Conservation (phyloP, 108 stramenopile genomes). For the Aurantiochytrium sp. region DNA sequence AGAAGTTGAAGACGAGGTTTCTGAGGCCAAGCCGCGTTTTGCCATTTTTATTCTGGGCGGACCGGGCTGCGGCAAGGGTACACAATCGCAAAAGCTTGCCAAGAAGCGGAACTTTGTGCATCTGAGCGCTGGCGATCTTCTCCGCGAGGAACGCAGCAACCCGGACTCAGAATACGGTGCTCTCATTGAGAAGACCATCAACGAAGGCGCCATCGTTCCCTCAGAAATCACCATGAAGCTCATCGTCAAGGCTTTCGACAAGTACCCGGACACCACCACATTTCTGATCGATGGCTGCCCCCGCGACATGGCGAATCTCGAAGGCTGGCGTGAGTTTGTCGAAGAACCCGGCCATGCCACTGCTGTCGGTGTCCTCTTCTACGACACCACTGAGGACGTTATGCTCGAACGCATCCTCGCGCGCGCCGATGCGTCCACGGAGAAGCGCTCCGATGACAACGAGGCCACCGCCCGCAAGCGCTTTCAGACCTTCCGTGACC, state of each 20-base stretch:
- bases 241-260: slow-evolving; percentile 32
- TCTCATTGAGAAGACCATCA: slow-evolving; percentile 34
- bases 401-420: slow-evolving; percentile 27
- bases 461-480: slow-evolving; percentile 42
- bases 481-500: slow-evolving; percentile 24
- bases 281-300: slow-evolving; percentile 57
- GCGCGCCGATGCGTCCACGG: slow-evolving; percentile 35
- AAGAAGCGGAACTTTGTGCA: slow-evolving; percentile 37
- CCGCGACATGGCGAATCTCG: slow-evolving; percentile 39
- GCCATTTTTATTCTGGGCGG: slow-evolving; percentile 50
- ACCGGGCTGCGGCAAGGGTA: slow-evolving; percentile 55
- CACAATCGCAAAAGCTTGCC: slow-evolving; percentile 42
- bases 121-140: slow-evolving; percentile 47
- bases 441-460: slow-evolving; percentile 59
- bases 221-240: slow-evolving; percentile 28
- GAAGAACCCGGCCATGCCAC: background rate
- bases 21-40: background rate
- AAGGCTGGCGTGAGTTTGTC: slow-evolving; percentile 30
- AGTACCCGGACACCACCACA: background rate
- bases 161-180: slow-evolving; percentile 30
- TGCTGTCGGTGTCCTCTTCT: slow-evolving; percentile 23
- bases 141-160: slow-evolving; percentile 36
- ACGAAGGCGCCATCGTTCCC: slow-evolving; percentile 41
- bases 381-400: slow-evolving; percentile 29
- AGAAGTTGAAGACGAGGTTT: background rate